Percentiles rank a stretch among this genome's conserved stretches.
Evolutionary conservation across 108 stramenopile species (phyloP).

Genomic region (Cyclotella kingstonii): DNA sequence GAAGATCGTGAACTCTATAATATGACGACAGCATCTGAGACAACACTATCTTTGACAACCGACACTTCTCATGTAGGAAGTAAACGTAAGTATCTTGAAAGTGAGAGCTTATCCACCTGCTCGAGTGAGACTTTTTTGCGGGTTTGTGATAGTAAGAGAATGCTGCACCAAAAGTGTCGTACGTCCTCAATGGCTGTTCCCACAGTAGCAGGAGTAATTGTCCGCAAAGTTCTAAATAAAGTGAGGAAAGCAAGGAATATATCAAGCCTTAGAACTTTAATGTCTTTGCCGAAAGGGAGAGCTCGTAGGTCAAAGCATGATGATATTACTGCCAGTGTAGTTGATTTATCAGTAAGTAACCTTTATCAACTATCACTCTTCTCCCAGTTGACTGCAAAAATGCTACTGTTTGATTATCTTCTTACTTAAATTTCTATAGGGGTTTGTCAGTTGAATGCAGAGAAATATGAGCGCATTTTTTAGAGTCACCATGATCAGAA

Average conservation of each 20-base stretch:
- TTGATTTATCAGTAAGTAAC: constrained; percentile 61
- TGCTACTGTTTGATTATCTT: too few species aligned
- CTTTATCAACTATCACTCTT: not conserved
- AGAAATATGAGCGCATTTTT: not conserved
- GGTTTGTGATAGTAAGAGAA: constrained; percentile 14
- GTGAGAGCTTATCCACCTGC: constrained; percentile 30
- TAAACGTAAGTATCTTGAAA: constrained; percentile 44
- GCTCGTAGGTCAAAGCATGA: constrained; percentile 85
- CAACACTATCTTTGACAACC: constrained; percentile 23
- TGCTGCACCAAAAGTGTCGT: constrained; percentile 24
- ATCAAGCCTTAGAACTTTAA: constrained; percentile 71
- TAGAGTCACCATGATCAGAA: too few species aligned
- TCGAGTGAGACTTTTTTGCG: constrained; percentile 48
- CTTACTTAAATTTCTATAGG: too few species aligned
- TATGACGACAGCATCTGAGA: constrained; percentile 27
- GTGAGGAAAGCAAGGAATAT: constrained; percentile 78
- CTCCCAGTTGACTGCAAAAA: not conserved
- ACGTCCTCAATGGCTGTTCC: constrained; percentile 42
- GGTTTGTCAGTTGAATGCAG: too few species aligned
- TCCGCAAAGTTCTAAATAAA: constrained; percentile 79
- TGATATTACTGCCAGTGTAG: constrained; percentile 83
- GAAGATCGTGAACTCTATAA: constrained; percentile 1
- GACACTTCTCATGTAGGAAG: constrained; percentile 21
- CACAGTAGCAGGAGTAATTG: constrained; percentile 80
- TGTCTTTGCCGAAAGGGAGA: constrained; percentile 77